Evolutionary conservation across 495 filamentous ascomycete species (phyloP).

Genomic region (Penicillium ochrochloron): DNA sequence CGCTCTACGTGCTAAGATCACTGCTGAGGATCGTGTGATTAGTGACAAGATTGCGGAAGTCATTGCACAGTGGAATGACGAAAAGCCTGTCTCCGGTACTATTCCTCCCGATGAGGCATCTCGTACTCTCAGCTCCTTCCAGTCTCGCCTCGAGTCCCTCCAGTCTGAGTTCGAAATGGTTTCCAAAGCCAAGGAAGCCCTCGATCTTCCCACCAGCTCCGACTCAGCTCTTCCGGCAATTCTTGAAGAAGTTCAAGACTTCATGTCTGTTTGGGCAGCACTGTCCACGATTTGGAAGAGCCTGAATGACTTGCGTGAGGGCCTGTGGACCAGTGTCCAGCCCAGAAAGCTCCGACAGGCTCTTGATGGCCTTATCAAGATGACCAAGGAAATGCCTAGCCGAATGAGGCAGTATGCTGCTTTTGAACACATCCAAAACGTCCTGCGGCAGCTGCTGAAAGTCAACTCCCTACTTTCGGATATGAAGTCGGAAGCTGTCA

Average conservation of each 20-base stretch:
- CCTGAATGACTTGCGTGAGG: slow-evolving; percentile 89
- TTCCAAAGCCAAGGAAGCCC: slow-evolving; percentile 91
- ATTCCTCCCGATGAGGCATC: slow-evolving; percentile 88
- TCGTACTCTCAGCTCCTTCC: slow-evolving; percentile 76
- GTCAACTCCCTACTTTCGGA: slow-evolving; percentile 86
- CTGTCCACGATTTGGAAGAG: slow-evolving; percentile 97
- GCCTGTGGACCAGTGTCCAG: slow-evolving; percentile 89
- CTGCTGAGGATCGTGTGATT: slow-evolving; percentile 90
- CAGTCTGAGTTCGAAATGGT: slow-evolving; percentile 92
- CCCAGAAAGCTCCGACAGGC: slow-evolving; percentile 87
- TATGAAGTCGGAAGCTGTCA: slow-evolving; percentile 94
- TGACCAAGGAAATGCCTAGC: slow-evolving; percentile 99
- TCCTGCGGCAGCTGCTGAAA: slow-evolving; percentile 85
- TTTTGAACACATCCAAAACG: slow-evolving; percentile 94
- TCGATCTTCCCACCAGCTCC: slow-evolving; percentile 79
- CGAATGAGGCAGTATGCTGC: slow-evolving; percentile 99
- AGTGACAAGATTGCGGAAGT: slow-evolving; percentile 83
- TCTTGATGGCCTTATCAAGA: slow-evolving; percentile 89
- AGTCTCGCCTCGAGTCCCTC: slow-evolving; percentile 77
- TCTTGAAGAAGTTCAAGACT: slow-evolving; percentile 96
- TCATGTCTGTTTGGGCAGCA: slow-evolving; percentile 96
- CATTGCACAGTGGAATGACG: slow-evolving; percentile 84
- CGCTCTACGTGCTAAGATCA: slow-evolving; percentile 92
- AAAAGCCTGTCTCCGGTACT: slow-evolving; percentile 94
- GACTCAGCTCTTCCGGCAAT: slow-evolving; percentile 79